phyloP scores from a whole-genome alignment of 768 basidiomycete genomes.

The Gymnopilus junonius region DNA sequence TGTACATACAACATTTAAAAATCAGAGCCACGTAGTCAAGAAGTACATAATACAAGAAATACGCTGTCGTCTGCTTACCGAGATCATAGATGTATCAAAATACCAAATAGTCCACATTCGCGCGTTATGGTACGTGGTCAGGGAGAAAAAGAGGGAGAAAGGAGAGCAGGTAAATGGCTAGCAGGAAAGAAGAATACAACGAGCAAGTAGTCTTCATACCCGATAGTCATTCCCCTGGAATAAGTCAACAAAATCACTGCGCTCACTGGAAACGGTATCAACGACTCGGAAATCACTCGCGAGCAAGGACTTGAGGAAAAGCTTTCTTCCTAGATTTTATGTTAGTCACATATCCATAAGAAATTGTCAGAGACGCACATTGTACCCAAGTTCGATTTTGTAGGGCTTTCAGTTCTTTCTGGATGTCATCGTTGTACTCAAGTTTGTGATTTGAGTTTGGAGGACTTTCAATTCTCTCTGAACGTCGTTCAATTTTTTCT shows the following conservation, averaged over 20 bases:
- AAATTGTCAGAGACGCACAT: too few relatives aligned
- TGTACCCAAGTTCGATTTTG: too few relatives aligned
- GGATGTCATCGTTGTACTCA: too few relatives aligned
- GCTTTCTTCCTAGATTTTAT: neutral
- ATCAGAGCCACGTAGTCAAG: too few relatives aligned
- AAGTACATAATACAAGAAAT: too few relatives aligned
- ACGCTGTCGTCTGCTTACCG: neutral
- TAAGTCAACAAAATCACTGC: neutral
- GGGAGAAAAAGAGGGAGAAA: neutral
- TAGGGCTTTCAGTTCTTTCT: too few relatives aligned
- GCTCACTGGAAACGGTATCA: neutral
- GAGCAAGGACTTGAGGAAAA: neutral
- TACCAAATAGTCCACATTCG: neutral
- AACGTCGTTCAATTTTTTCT: neutral
- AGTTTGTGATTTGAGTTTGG: too few relatives aligned
- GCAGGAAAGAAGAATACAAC: conserved; percentile 4
- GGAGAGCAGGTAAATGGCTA: neutral
- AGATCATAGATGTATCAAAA: too few relatives aligned
- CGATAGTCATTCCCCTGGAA: conserved; percentile 3
- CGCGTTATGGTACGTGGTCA: neutral
- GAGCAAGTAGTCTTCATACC: conserved; percentile 1
- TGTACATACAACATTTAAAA: too few relatives aligned
- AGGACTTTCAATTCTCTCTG: too few relatives aligned
- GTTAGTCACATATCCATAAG: too few relatives aligned
- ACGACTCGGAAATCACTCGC: neutral